Evolutionary conservation across 176 grass and related monocot species (phyloP).

Genomic region (Thalia dealbata): DNA sequence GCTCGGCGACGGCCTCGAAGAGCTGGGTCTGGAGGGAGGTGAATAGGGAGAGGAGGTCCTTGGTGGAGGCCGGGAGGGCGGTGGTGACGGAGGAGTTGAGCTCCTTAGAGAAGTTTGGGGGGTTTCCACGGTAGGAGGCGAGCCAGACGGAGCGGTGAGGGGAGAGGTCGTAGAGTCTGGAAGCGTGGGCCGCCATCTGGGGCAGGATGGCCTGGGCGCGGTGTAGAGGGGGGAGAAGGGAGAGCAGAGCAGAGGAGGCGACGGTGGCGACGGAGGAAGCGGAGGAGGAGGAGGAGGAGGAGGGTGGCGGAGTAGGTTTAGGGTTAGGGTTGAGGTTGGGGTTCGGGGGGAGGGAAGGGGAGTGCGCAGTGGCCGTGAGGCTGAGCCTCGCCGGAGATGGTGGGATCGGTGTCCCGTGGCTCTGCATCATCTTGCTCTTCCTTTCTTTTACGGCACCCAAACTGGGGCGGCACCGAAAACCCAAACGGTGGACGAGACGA

Average conservation of each 20-base stretch:
- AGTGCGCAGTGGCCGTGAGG: constrained; percentile 34
- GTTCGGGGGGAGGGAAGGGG: constrained; percentile 33
- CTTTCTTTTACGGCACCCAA: too few species aligned
- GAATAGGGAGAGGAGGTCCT: constrained; percentile 60
- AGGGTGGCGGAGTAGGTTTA: not conserved
- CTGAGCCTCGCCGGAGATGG: constrained; percentile 74
- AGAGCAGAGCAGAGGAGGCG: constrained; percentile 57
- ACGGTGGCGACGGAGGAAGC: not conserved
- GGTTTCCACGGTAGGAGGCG: constrained; percentile 57
- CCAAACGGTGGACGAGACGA: too few species aligned
- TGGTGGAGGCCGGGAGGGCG: constrained; percentile 34
- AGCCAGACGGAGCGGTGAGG: constrained; percentile 69
- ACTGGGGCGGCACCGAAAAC: too few species aligned
- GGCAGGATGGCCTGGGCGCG: constrained; percentile 78
- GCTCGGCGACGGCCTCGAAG: constrained; percentile 73
- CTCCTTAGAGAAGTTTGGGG: constrained; percentile 55
- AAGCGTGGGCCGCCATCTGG: constrained; percentile 56
- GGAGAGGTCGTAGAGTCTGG: constrained; percentile 81
- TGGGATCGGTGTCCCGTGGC: constrained; percentile 32
- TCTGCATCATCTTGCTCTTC: constrained; percentile 46
- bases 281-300: constrained; percentile 5
- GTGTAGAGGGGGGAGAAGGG: constrained; percentile 78
- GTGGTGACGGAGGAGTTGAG: constrained; percentile 19
- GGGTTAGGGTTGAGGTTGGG: constrained; percentile 41
- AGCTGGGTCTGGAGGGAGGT: constrained; percentile 82